Conservation (phyloP, 1,284 basidiomycete species). For the Ceratorhiza oryzae-sativae region DNA sequence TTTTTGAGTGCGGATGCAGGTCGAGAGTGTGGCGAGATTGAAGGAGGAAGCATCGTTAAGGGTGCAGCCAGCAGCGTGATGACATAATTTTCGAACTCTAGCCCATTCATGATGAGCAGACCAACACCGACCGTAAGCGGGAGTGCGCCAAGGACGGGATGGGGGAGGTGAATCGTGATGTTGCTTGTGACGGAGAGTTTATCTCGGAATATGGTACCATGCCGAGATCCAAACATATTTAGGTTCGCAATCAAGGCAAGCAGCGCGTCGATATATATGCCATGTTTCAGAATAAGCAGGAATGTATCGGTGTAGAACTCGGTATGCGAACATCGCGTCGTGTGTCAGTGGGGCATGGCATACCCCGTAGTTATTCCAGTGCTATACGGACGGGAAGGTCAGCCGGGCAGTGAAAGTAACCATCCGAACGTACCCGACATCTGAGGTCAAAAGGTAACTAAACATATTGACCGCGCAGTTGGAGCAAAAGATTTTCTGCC, state of each 20-base stretch:
- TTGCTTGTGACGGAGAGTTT: slow-evolving; percentile 1
- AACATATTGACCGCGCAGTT: slow-evolving; percentile 5
- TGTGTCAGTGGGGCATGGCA: slow-evolving; percentile 1
- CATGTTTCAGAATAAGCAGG: neutral
- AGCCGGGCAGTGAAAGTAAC: neutral
- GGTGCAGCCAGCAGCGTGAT: slow-evolving; percentile 12
- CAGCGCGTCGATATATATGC: slow-evolving; percentile 7
- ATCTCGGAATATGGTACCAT: slow-evolving; percentile 10
- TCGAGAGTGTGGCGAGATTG: slow-evolving; percentile 15
- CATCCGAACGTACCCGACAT: slow-evolving; percentile 9
- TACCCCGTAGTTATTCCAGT: slow-evolving; percentile 16
- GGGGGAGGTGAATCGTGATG: neutral
- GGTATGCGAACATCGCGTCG: slow-evolving; percentile 10
- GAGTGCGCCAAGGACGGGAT: slow-evolving; percentile 8
- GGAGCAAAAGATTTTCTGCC: neutral
- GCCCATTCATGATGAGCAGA: neutral
- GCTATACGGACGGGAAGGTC: neutral
- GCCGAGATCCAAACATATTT: neutral
- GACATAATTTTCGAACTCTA: slow-evolving; percentile 4
- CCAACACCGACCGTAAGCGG: neutral
- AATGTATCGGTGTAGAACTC: slow-evolving; percentile 24
- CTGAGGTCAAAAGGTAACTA: slow-evolving; percentile 18
- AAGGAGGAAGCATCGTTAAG: slow-evolving; percentile 10
- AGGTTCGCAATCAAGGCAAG: neutral
- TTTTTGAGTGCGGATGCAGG: slow-evolving; percentile 31